These are phyloP conservation scores for Sambucus nigra DNA, from an alignment of 129 eudicot genomes.

Conservation along the genomic window DNA sequence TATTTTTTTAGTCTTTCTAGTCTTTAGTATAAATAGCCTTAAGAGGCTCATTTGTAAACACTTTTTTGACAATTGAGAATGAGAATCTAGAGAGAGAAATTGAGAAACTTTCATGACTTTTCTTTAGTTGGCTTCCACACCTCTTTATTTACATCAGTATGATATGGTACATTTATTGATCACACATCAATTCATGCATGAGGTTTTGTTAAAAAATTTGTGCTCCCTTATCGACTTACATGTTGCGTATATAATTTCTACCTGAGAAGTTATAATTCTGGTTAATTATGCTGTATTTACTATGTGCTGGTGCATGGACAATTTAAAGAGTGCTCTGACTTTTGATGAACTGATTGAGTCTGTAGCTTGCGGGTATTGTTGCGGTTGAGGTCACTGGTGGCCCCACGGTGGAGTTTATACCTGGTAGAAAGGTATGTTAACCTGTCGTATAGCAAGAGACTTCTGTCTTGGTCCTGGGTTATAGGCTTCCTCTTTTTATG, in stretches of 20 bases:
- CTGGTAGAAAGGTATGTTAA: constrained; percentile 81
- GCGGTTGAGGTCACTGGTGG: constrained; percentile 99
- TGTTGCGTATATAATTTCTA: not conserved
- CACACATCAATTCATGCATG: not conserved
- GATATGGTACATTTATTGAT: not conserved
- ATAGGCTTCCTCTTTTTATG: constrained; percentile 3
- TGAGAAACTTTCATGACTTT: no score
- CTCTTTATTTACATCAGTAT: no score
- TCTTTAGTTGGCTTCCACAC: no score
- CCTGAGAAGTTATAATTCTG: not conserved
- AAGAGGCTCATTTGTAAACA: no score
- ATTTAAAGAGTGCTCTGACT: constrained; percentile 2
- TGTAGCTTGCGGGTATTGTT: constrained; percentile 92
- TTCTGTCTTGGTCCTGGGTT: constrained; percentile 1
- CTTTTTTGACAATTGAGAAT: no score
- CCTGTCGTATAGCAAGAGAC: not conserved
- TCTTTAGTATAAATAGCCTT: no score
- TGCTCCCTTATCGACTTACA: not conserved
- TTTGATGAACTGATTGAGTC: constrained; percentile 4
- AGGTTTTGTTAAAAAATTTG: not conserved
- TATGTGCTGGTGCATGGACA: not conserved
- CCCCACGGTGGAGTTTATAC: constrained; percentile 74
- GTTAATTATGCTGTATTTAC: not conserved
- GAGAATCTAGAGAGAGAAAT: no score
- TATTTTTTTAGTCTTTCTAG: no score